Conservation (phyloP, 495 filamentous ascomycete species). For the Podospora appendiculata region DNA sequence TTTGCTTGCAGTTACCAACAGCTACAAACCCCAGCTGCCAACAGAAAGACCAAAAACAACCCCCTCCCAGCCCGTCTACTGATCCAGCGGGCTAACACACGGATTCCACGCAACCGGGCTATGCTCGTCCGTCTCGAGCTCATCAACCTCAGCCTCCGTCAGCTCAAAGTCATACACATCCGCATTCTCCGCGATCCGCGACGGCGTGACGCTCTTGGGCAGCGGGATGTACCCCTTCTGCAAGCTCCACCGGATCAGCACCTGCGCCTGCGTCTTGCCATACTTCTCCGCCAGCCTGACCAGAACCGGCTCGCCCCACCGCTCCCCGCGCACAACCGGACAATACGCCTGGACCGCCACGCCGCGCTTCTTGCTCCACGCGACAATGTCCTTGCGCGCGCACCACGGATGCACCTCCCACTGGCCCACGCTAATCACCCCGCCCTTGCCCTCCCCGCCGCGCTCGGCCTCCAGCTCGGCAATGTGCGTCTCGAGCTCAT, state of each 20-base stretch:
- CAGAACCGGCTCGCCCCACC: conserved; percentile 58
- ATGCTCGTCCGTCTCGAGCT: conserved; percentile 50
- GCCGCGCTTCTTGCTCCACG: conserved; percentile 62
- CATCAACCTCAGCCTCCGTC: conserved; percentile 48
- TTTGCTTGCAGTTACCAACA: too few relatives aligned
- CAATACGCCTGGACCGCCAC: conserved; percentile 75
- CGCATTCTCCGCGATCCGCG: conserved; percentile 67
- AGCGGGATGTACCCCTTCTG: conserved; percentile 72
- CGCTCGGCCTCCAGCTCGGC: conserved; percentile 51
- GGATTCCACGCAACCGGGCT: conserved; percentile 71
- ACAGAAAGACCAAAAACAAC: too few relatives aligned
- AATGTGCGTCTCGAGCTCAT: conserved; percentile 71
- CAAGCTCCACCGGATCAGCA: conserved; percentile 80
- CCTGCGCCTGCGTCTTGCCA: conserved; percentile 66
- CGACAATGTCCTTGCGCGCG: conserved; percentile 63
- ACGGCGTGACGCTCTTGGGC: conserved; percentile 64
- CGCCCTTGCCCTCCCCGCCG: conserved; percentile 58
- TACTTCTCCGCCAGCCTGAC: conserved; percentile 58
- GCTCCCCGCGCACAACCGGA: conserved; percentile 61
- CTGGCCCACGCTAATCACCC: conserved; percentile 74
- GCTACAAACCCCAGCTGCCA: too few relatives aligned
- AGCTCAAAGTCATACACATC: conserved; percentile 80
- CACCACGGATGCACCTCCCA: conserved; percentile 90
- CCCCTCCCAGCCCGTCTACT: too few relatives aligned
- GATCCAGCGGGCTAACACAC: too few relatives aligned